Conservation (phyloP, 805 yeast species). For the Wickerhamiella occidentalis region DNA sequence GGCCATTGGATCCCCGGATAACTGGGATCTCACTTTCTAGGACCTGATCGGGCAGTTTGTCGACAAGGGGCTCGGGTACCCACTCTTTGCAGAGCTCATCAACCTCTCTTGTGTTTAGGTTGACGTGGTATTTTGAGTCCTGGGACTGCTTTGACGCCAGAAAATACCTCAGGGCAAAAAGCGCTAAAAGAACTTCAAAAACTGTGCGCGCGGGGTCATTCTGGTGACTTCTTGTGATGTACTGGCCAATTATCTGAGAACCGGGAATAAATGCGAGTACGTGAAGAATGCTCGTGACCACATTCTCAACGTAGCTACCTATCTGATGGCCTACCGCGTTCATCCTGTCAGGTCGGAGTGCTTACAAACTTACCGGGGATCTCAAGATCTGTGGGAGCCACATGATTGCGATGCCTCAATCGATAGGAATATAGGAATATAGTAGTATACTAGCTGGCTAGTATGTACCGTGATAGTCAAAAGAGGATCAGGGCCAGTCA, state of each 20-base stretch:
- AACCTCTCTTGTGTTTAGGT: constrained; percentile 42
- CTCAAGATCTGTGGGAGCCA: too few species aligned
- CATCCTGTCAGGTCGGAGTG: constrained; percentile 4
- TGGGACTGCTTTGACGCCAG: constrained; percentile 62
- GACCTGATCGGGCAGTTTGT: constrained; percentile 48
- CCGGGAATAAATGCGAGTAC: constrained; percentile 29
- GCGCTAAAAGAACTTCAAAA: constrained; percentile 60
- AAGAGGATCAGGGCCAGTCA: too few species aligned
- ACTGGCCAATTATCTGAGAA: constrained; percentile 36
- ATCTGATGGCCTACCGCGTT: constrained; percentile 6
- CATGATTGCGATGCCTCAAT: too few species aligned
- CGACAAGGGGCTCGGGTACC: constrained; percentile 78
- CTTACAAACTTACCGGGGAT: neutral
- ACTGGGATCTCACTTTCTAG: constrained; percentile 52
- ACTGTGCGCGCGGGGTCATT: constrained; percentile 87
- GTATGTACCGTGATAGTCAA: too few species aligned
- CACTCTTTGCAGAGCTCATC: constrained; percentile 81
- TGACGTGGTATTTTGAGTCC: constrained; percentile 57
- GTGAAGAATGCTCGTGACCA: neutral
- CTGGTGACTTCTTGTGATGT: constrained; percentile 75
- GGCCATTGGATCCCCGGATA: constrained; percentile 43
- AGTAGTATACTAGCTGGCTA: too few species aligned
- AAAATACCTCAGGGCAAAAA: constrained; percentile 81
- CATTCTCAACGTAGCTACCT: constrained; percentile 9
- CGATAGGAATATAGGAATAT: too few species aligned